These are phyloP conservation scores for Hermanozyma aechmeae DNA, from an alignment of 805 yeast genomes.

Conservation along the genomic window DNA sequence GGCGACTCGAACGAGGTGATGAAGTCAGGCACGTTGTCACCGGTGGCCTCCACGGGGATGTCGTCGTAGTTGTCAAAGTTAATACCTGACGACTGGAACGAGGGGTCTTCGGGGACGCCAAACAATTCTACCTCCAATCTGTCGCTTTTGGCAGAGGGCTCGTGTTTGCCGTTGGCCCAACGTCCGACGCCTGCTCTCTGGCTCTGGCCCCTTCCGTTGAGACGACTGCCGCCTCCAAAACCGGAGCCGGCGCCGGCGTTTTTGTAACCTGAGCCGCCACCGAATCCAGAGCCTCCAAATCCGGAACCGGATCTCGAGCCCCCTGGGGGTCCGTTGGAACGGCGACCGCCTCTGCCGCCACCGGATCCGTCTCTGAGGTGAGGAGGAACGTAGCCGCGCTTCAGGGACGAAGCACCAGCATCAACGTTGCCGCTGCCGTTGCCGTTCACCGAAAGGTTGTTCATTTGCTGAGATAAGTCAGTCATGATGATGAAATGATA, in stretches of 20 bases:
- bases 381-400: slow-evolving; percentile 20
- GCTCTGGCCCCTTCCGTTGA: slow-evolving; percentile 11
- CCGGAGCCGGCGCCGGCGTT: slow-evolving; percentile 6
- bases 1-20: slow-evolving; percentile 82
- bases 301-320: neutral
- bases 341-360: slow-evolving; percentile 12
- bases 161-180: slow-evolving; percentile 82
- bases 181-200: slow-evolving; percentile 58
- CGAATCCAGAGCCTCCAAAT: slow-evolving; percentile 26
- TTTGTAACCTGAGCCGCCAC: slow-evolving; percentile 8
- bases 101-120: slow-evolving; percentile 69
- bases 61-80: slow-evolving; percentile 98
- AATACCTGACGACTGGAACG: slow-evolving; percentile 89
- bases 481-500: slow-evolving; percentile 28
- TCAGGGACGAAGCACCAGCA: slow-evolving; percentile 9
- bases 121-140: slow-evolving; percentile 70
- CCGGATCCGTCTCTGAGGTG: slow-evolving; percentile 25
- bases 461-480: slow-evolving; percentile 49
- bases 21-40: slow-evolving; percentile 91
- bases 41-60: slow-evolving; percentile 96
- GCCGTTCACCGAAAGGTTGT: slow-evolving; percentile 43
- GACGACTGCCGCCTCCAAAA: slow-evolving; percentile 11
- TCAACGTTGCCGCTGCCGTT: slow-evolving; percentile 33
- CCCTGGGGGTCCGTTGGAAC: neutral
- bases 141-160: slow-evolving; percentile 68